A percentile compares a stretch with the other conserved stretches of the same genome.
phyloP scores from a whole-genome alignment of 257 asterid genomes.

The Echites panduratus region DNA sequence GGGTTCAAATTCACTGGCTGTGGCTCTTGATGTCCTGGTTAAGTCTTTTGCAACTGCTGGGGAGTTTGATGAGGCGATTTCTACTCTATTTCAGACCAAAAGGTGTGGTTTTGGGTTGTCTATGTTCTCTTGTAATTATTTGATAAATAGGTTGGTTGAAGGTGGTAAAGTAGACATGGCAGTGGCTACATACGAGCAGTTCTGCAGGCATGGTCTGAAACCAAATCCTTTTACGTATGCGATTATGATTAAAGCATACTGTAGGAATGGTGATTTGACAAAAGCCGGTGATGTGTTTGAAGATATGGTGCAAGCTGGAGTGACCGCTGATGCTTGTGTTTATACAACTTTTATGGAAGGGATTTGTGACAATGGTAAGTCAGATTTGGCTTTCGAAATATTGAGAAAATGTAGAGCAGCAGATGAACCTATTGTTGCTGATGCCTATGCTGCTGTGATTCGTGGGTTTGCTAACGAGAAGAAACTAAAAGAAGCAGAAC shows the following conservation, averaged over 20 bases:
- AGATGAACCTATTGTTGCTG: conserved; percentile 33
- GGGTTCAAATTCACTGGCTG: conserved; percentile 35
- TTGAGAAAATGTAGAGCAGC: conserved; percentile 27
- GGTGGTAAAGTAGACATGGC: conserved; percentile 46
- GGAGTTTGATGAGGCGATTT: conserved; percentile 72
- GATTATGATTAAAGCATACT: conserved; percentile 60
- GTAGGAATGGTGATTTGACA: conserved; percentile 41
- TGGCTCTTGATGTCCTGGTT: conserved; percentile 49
- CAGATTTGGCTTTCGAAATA: conserved; percentile 37
- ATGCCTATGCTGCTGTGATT: conserved; percentile 46
- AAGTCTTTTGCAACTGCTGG: conserved; percentile 48
- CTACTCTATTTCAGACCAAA: conserved; percentile 33
- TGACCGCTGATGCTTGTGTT: conserved; percentile 40
- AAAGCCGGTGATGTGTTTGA: conserved; percentile 46
- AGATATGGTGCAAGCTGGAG: conserved; percentile 68
- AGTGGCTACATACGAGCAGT: conserved; percentile 46
- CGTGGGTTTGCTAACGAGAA: conserved; percentile 58
- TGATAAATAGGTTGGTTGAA: conserved; percentile 55
- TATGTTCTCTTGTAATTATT: conserved; percentile 55
- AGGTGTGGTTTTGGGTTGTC: conserved; percentile 41
- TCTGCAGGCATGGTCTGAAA: conserved; percentile 40
- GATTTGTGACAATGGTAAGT: conserved; percentile 42
- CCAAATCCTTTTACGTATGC: conserved; percentile 76
- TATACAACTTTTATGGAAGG: conserved; percentile 51
- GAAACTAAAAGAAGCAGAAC: conserved; percentile 47